Evolutionary conservation across 225 moss, liverwort and hornwort species (phyloP).

Genomic region (Bryum argenteum): DNA sequence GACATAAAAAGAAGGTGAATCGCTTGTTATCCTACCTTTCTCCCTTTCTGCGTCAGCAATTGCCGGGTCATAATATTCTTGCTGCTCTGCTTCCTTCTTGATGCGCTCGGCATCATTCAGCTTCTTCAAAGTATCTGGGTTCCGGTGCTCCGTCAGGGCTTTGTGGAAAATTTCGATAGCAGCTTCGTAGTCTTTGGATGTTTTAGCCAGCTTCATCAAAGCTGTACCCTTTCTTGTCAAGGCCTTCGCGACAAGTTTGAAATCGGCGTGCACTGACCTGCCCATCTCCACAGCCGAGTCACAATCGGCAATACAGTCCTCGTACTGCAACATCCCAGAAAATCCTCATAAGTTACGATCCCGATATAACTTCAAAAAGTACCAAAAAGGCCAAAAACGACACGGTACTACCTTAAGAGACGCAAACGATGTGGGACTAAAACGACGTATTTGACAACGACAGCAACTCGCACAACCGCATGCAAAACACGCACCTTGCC

Average conservation of each 20-base stretch:
- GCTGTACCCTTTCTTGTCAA: constrained; percentile 94
- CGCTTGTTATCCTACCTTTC: constrained; percentile 50
- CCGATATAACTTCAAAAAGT: neutral
- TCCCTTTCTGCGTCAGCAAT: constrained; percentile 81
- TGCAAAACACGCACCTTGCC: constrained; percentile 60
- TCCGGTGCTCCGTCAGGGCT: constrained; percentile 92
- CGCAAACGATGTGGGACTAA: neutral
- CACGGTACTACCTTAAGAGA: neutral
- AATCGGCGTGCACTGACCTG: constrained; percentile 85
- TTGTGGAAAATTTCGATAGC: constrained; percentile 93
- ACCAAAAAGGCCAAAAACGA: neutral
- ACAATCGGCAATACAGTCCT: constrained; percentile 84
- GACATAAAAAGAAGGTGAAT: neutral
- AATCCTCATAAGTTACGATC: neutral
- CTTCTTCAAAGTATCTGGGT: constrained; percentile 93
- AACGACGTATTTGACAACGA: neutral
- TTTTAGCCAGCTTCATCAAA: constrained; percentile 80
- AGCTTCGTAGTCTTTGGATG: constrained; percentile 74
- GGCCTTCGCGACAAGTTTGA: constrained; percentile 85
- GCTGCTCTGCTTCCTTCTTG: constrained; percentile 91
- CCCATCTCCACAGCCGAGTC: constrained; percentile 85
- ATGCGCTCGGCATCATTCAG: constrained; percentile 88
- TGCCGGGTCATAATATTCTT: constrained; percentile 81
- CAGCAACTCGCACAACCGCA: neutral
- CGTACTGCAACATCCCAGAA: constrained; percentile 62